phyloP scores from a whole-genome alignment of 164 flowering plant species.

The Paratinospora sagittata region DNA sequence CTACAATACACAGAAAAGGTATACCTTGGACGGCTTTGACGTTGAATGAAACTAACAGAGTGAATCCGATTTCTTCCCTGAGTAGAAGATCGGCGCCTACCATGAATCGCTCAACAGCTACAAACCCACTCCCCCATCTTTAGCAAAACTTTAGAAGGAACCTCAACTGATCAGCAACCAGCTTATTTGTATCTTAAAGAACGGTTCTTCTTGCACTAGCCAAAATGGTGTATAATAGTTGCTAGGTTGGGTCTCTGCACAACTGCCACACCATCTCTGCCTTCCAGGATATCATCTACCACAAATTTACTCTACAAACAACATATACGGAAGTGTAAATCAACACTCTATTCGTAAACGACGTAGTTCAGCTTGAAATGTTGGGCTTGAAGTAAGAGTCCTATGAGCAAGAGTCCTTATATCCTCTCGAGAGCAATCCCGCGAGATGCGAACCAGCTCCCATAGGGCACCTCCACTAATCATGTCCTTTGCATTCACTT shows the following conservation, averaged over 20 bases:
- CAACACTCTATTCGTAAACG: conserved; percentile 50
- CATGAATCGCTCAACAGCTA: not conserved
- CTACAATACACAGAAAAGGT: conserved; percentile 5
- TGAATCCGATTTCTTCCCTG: not conserved
- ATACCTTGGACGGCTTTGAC: not conserved
- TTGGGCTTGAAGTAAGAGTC: conserved; percentile 63
- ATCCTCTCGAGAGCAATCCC: conserved; percentile 86
- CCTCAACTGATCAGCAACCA: not conserved
- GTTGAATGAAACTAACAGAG: not conserved
- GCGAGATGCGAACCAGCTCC: conserved; percentile 90
- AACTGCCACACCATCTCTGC: not conserved
- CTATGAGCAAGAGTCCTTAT: conserved; percentile 69
- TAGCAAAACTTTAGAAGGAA: not conserved
- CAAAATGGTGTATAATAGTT: not conserved
- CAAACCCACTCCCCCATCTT: not conserved
- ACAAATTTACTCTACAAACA: conserved; percentile 8
- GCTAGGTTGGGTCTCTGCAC: conserved; percentile 1
- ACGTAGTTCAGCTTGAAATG: conserved; percentile 66
- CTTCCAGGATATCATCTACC: not conserved
- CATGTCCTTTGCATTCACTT: conserved; percentile 83
- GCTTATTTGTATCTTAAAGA: not conserved
- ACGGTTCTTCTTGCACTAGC: not conserved
- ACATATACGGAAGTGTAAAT: conserved; percentile 10
- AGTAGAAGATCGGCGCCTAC: not conserved
- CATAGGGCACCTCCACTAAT: conserved; percentile 85